Evolutionary conservation across 805 yeast genomes (phyloP).

Genomic region (Starmerella floris): DNA sequence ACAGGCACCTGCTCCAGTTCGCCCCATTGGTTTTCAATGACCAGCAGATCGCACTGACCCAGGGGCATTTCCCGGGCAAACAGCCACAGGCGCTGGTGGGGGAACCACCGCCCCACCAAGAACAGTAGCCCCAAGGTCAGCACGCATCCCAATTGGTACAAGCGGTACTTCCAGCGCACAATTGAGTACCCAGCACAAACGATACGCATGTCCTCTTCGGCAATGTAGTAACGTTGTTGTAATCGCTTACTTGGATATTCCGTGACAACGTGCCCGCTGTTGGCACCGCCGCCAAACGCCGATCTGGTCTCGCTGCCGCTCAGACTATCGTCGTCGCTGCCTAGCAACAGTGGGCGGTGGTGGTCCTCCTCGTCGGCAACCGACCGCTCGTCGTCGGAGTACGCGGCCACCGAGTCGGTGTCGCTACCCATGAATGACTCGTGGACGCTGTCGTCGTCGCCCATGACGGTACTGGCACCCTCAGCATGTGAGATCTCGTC

Average conservation of each 20-base stretch:
- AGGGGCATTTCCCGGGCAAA: constrained; percentile 36
- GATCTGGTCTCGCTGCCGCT: neutral
- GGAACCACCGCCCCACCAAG: constrained; percentile 72
- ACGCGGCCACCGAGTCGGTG: constrained; percentile 1
- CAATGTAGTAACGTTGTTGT: constrained; percentile 72
- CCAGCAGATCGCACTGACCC: constrained; percentile 83
- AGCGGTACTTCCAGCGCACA: constrained; percentile 33
- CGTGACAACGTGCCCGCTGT: neutral
- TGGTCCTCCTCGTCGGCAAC: neutral
- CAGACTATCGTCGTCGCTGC: neutral
- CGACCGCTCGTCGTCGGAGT: neutral
- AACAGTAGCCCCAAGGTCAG: constrained; percentile 60
- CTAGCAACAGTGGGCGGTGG: constrained; percentile 3
- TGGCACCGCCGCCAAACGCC: neutral
- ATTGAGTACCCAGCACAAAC: constrained; percentile 84
- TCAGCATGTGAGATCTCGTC: constrained; percentile 78
- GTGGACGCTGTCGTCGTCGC: constrained; percentile 28
- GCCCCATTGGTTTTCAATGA: constrained; percentile 86
- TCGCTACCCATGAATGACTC: constrained; percentile 7
- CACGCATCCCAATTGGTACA: constrained; percentile 44
- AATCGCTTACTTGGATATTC: constrained; percentile 22
- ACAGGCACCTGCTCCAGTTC: constrained; percentile 55
- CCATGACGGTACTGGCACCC: constrained; percentile 61
- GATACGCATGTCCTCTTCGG: constrained; percentile 88
- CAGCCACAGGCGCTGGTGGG: constrained; percentile 47